Base-by-base conservation (phyloP, 164 flowering plant genomes). In the Saururus chinensis region DNA sequence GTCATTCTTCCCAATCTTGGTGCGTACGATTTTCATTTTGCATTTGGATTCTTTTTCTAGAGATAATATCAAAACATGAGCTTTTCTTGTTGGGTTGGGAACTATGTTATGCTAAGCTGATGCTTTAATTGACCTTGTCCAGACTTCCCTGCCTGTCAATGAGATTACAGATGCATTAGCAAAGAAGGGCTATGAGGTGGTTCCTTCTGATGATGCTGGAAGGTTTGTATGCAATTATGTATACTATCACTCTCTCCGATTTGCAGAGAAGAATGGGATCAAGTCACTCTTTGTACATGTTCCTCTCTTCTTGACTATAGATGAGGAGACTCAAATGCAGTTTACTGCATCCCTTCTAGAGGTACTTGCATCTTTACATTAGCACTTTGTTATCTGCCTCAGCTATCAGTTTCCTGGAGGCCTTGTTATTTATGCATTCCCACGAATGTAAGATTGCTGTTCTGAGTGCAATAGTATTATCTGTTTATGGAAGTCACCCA, bases 191-290 rank as follows among this genome's bases (percentile, higher is more conserved):
- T 77, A 63, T 59, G 84, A 79, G 40, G 87, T 71, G 37, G 57
- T 40, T 0, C 19, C 66, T 41, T 86, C 92, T 4, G 65, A 78
- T 59, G 88, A 86, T 56, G 92, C 88, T 12, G 92, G 79, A 23
- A 81, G 80, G 20, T 86, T 83, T 65, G 87, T 86, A 7, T 86
- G 92, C 81, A 86, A 86, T 62, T 86, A 79, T 42, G 81, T 86
- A 51, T 86, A 86, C 59, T 86, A 86, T 60, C 92, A 84, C 59
- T 84, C 89, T 0, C 89, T 86, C 41, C 76, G 79, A n/a, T 76
- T 75, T 56, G 92, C 88, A 9, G 82, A 84, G 59, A 71, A 74
- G 73, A 82, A 73, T 62, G 87, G 87, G 37, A 77, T 72, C 72
- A 82, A 78, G 61, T 84, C 87, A 26, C 76, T 86, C 9, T 84